Evolutionary conservation across 805 yeast species (phyloP), one percentile per base, ranked within the genome.

Genomic region (Yarrowia sp.): DNA sequence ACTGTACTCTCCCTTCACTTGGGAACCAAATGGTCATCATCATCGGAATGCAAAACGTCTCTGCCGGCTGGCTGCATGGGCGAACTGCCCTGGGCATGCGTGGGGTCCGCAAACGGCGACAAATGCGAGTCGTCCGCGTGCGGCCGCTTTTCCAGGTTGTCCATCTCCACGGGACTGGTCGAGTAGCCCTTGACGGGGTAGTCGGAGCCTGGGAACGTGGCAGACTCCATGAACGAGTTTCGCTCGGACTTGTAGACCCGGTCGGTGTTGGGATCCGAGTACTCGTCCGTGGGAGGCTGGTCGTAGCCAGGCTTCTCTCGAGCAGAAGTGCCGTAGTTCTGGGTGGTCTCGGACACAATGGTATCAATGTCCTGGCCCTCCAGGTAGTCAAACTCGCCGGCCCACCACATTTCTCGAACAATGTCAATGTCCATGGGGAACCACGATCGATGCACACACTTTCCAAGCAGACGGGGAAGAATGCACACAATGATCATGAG

Each of bases 371-470:
- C 64, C 64, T 42, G 49, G 39, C 40, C 50, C 64, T 58, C 64
- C 5, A 58, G 50, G 39, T 58, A 42, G 39, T 42, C 8, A 73
- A 80, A 88, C 67, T 79, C 83, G 9, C 91, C 91, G 67, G 77
- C 72, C 19, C 78, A 77, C 69, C 83, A 85, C 70, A 83, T 77
- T 72, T 89, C 95, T 68, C 95, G 81, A 53, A 90, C 80, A 66
- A 89, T 85, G 73, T 90, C 95, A 60, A 87, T 82, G 74, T 90
- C 95, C 52, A 78, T 75, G 5, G 96, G 96, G 77, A 84, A 87
- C 68, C 86, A 79, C 66, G 83, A 79, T 71, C 77, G 83, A 63
- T 84, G 70, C 58, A 84, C 78, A 73, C 87, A 87, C 72, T 73
- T 80, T 1, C 80, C 73, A 74, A 88, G 83, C 64, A 91, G 82